Evolutionary conservation across 306 rosid genomes (phyloP), one percentile per base, ranked within the genome.

Genomic region (Acacia confusa): DNA sequence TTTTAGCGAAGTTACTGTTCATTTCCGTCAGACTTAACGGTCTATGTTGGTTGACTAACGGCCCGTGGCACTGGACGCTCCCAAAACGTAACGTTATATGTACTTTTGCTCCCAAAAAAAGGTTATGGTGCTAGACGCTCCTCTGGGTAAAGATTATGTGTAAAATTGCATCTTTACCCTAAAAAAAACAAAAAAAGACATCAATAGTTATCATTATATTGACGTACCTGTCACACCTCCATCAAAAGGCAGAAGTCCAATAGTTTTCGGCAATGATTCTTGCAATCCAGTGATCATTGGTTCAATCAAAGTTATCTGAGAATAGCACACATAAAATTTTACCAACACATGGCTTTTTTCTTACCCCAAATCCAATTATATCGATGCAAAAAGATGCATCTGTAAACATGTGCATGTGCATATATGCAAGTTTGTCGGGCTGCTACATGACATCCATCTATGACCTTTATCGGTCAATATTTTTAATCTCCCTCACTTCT

Each of bases 211-310:
- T 85, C 72, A 44, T 75, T 75, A 78, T 58, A 70, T 77, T 79
- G 75, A 78, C 45, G 73, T 83, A 95, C 99, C 97, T 90, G 94
- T 72, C 83, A 95, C 95, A 20, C 97, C 99, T 64, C 98, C 97
- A 87, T 95, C 99, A 76, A 95, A 95, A 72, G 99, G 98, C 87
- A 95, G 93, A 83, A 95, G 87, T 77, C 99, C 97, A 71, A 95
- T 93, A 77, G 98, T 92, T 85, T 92, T 95, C 65, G 98, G 99
- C 84, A 95, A 82, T 78, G 94, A 93, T 81, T 95, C 99, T 89
- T 95, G 99, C 85, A 93, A 77, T 82, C 97, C 98, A 32, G 91
- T 87, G 80, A 93, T 93, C 95, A 92, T 84, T 68, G 98, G 99
- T 85, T 95, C 99, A 82, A 95, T 89, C 67, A 87, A 80, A 84